Conservation (phyloP, 2,329 filamentous ascomycete species). For the Tolypocladium guangdongense region DNA sequence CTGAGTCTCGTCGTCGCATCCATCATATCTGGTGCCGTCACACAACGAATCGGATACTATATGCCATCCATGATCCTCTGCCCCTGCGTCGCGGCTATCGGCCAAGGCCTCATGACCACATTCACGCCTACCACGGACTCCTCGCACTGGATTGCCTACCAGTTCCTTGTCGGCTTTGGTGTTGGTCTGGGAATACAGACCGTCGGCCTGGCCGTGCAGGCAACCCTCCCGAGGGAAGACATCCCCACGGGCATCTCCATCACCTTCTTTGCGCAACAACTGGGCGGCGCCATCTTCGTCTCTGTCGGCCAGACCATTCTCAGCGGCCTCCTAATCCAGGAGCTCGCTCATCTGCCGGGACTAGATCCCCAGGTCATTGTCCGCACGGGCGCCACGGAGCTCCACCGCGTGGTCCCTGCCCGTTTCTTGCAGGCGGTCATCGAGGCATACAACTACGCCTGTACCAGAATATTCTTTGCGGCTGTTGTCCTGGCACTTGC, state of each 20-base stretch:
- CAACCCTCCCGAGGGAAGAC: constrained; percentile 39
- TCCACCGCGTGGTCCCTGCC: constrained; percentile 40
- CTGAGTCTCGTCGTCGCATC: constrained; percentile 43
- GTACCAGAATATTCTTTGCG: constrained; percentile 53
- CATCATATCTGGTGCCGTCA: constrained; percentile 34
- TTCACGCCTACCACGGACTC: constrained; percentile 34
- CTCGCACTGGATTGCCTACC: constrained; percentile 47
- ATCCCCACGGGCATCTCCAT: constrained; percentile 44
- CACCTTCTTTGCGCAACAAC: constrained; percentile 46
- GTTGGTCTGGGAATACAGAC: constrained; percentile 50
- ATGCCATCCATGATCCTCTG: constrained; percentile 43
- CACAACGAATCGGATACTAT: constrained; percentile 48
- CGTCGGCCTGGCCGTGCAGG: constrained; percentile 43
- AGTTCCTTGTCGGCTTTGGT: constrained; percentile 48
- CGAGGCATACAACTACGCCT: constrained; percentile 52
- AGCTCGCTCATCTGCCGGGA: constrained; percentile 27
- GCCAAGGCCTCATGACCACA: constrained; percentile 47
- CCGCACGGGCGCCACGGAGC: constrained; percentile 44
- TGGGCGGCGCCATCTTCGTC: constrained; percentile 48
- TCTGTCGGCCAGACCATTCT: constrained; percentile 48
- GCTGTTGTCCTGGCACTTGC: constrained; percentile 43
- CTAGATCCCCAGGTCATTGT: constrained; percentile 32
- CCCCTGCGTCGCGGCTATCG: constrained; percentile 37
- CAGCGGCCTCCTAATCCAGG: constrained; percentile 31
- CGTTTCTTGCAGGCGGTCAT: constrained; percentile 43